Conservation (phyloP, 1,284 basidiomycete genomes). For the Ceratobasidium sp. region DNA sequence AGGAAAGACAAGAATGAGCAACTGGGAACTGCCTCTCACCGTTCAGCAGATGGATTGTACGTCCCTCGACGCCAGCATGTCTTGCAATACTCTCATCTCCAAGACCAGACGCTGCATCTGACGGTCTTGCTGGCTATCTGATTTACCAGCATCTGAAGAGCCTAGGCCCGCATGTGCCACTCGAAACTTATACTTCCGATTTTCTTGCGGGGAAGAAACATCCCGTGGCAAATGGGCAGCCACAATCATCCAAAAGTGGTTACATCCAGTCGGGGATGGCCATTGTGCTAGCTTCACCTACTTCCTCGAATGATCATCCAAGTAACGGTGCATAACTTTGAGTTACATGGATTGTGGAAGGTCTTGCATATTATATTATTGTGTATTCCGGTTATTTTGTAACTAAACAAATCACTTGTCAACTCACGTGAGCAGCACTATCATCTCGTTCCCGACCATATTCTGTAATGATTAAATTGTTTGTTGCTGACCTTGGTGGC, state of each 20-base stretch:
- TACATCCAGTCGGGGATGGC: neutral
- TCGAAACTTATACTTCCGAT: constrained; percentile 19
- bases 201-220: neutral
- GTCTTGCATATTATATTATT: too few species aligned
- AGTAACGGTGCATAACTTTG: neutral
- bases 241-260: neutral
- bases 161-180: neutral
- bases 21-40: constrained; percentile 27
- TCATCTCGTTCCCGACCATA: constrained; percentile 2
- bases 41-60: constrained; percentile 13
- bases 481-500: neutral
- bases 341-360: neutral
- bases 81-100: neutral
- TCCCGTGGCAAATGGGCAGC: neutral
- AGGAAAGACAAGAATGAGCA: constrained; percentile 22
- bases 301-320: neutral
- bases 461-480: neutral
- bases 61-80: neutral
- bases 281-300: neutral
- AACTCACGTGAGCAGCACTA: too few species aligned
- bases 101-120: constrained; percentile 26
- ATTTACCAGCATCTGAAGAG: constrained; percentile 22
- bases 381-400: too few species aligned
- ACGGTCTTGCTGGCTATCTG: constrained; percentile 28
- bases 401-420: too few species aligned